Conservation (phyloP, 768 basidiomycete genomes). For the Boletus tomentosulus region DNA sequence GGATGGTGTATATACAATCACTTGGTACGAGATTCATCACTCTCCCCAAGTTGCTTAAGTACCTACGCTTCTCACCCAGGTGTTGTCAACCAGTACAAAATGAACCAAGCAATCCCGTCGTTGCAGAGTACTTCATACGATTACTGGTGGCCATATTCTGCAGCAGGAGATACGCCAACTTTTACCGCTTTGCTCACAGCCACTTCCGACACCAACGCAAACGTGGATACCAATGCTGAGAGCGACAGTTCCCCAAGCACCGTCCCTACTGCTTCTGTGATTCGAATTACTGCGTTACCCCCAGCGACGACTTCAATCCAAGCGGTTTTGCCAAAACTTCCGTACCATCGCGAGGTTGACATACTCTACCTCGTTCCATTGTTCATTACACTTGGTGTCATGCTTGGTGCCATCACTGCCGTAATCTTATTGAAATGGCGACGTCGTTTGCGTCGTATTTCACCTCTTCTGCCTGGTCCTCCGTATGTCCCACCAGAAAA, state of each 20-base stretch:
- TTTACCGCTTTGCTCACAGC: constrained; percentile 4
- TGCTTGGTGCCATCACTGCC: constrained; percentile 17
- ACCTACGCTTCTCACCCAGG: constrained; percentile 9
- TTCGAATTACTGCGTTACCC: constrained; percentile 34
- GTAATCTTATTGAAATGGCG: constrained; percentile 13
- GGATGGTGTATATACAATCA: constrained; percentile 19
- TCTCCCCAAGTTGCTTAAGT: neutral
- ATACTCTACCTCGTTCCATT: constrained; percentile 26
- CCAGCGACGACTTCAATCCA: constrained; percentile 19
- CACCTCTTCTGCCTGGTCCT: constrained; percentile 23
- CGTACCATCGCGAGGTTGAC: constrained; percentile 20
- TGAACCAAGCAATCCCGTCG: constrained; percentile 15
- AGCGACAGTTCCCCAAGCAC: constrained; percentile 4
- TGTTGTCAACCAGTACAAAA: constrained; percentile 3
- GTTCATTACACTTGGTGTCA: constrained; percentile 24
- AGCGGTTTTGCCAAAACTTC: constrained; percentile 13
- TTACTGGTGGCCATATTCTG: constrained; percentile 39
- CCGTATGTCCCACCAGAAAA: constrained; percentile 22
- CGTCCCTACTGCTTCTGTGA: constrained; percentile 15
- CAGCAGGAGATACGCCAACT: constrained; percentile 21
- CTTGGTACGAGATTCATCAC: constrained; percentile 10
- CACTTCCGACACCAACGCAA: neutral
- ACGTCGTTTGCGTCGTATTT: constrained; percentile 6
- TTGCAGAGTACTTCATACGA: constrained; percentile 24
- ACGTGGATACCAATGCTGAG: neutral